Evolutionary conservation across 2,329 filamentous ascomycete species (phyloP), one percentile per base, ranked within the genome.

Genomic region (Xylaria hypoxylon): DNA sequence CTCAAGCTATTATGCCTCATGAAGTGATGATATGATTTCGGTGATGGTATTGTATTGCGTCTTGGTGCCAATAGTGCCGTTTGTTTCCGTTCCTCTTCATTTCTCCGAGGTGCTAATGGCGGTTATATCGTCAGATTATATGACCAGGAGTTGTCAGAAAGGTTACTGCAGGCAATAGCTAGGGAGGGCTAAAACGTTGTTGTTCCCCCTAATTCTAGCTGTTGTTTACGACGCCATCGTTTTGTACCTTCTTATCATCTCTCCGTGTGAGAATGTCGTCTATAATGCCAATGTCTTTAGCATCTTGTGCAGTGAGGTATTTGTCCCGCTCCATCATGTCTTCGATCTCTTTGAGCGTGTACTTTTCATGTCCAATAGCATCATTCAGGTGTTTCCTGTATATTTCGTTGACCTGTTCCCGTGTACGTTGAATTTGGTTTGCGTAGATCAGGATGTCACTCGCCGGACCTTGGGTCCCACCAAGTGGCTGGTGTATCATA

Each of bases 321-420:
- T 96, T 96, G 79, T 99, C 96, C 64, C 96, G 85, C 83, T 99
- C 96, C 95, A 99, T 98, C 79, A 97, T 87, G 77, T 90, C 93
- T 79, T 96, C 95, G 75, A 99, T 92, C 76, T 96, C 92, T 55
- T 94, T 90, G 40, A 97, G 76, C 38, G 85, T 89, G 78, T 93
- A 90, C 79, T 93, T 92, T 24, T 96, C 92, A 67, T 91, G 77
- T 1, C 87, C 90, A 75, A 92, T 87, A 57, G 89, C 85, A 78
- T 88, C 90, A 74, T 94, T 97, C 76, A 99, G 83, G 79, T 99
- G 96, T 59, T 85, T 82, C 78, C 90, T 88, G 78, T 97, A 97
- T 65, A 99, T 98, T 80, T 90, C 86, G 79, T 99, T 98, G 74
- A 97, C 83, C 80, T 95, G 92, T 70, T 90, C 87, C 65, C 96